Percentiles rank a stretch among this genome's conserved stretches.
phyloP scores from a whole-genome alignment of 2,329 filamentous ascomycete genomes.

The Ilyonectria mors-panacis region DNA sequence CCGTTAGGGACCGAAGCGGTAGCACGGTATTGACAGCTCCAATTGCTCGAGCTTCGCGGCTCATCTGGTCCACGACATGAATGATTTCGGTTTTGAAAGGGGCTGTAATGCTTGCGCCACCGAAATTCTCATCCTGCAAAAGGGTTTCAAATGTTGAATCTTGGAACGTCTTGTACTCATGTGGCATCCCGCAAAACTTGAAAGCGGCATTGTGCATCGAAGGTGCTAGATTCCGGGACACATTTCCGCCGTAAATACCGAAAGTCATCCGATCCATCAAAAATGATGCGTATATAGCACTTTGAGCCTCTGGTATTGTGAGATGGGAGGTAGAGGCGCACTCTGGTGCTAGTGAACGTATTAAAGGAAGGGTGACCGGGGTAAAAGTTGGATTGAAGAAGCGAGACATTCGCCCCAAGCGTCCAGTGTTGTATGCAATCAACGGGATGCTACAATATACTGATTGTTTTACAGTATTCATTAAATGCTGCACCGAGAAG shows the following conservation, averaged over 20 bases:
- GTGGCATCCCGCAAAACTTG: slow-evolving; percentile 76
- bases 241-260: too few species aligned
- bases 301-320: slow-evolving; percentile 72
- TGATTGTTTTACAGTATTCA: slow-evolving; percentile 61
- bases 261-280: slow-evolving; percentile 79
- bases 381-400: slow-evolving; percentile 69
- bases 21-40: slow-evolving; percentile 84
- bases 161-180: slow-evolving; percentile 69
- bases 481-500: slow-evolving; percentile 70
- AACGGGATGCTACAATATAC: slow-evolving; percentile 62
- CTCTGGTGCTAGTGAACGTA: background rate
- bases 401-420: slow-evolving; percentile 73
- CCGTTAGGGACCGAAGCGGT: slow-evolving; percentile 73
- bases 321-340: slow-evolving; percentile 49
- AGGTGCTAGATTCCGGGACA: slow-evolving; percentile 66
- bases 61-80: slow-evolving; percentile 76
- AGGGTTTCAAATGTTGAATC: slow-evolving; percentile 65
- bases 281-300: slow-evolving; percentile 76
- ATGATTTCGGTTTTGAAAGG: slow-evolving; percentile 84
- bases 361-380: background rate
- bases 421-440: slow-evolving; percentile 76
- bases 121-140: slow-evolving; percentile 76
- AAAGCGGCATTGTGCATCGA: slow-evolving; percentile 82
- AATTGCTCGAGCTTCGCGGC: slow-evolving; percentile 80
- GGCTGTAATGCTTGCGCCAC: slow-evolving; percentile 79